Percentiles rank a stretch among this genome's conserved stretches.
These are phyloP conservation scores for Cryptococcus jaspeensis DNA, from an alignment of 1,284 basidiomycete genomes.

Conservation along the genomic window DNA sequence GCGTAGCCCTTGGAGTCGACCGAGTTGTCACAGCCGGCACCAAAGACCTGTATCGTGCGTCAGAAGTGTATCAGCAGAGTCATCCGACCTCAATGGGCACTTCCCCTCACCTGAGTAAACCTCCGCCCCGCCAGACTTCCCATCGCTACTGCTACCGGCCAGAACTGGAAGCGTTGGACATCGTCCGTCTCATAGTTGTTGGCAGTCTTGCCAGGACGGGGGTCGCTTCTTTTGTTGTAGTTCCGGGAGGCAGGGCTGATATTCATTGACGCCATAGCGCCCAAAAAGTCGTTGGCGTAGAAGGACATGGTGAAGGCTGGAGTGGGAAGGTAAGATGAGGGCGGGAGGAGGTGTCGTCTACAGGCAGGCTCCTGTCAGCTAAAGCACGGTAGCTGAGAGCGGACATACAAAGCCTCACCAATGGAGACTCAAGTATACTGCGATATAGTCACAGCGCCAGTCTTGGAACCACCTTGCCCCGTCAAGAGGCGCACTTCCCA, in stretches of 20 bases:
- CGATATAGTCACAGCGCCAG: too few relatives aligned
- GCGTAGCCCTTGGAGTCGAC: conserved; percentile 7
- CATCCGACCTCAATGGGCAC: not conserved
- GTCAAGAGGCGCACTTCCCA: too few relatives aligned
- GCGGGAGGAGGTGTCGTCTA: too few relatives aligned
- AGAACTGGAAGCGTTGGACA: conserved; percentile 29
- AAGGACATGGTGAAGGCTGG: too few relatives aligned
- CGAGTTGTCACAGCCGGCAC: conserved; percentile 21
- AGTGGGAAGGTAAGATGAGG: too few relatives aligned
- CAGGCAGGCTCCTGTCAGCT: too few relatives aligned
- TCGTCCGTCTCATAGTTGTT: conserved; percentile 7
- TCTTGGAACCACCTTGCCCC: too few relatives aligned
- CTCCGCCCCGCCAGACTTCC: conserved; percentile 24
- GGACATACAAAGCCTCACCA: too few relatives aligned
- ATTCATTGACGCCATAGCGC: not conserved
- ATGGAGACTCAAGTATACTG: too few relatives aligned
- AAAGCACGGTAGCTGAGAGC: too few relatives aligned
- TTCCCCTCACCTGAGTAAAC: conserved; percentile 27
- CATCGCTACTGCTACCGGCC: conserved; percentile 33
- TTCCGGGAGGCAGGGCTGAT: not conserved
- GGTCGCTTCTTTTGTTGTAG: conserved; percentile 7
- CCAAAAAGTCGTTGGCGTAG: too few relatives aligned
- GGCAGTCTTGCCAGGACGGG: conserved; percentile 11
- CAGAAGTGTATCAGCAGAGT: not conserved
- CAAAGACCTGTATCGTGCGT: conserved; percentile 36